Evolutionary conservation across 1,139 yeast species (phyloP), one percentile per base, ranked within the genome.

Genomic region (Scheffersomyces lignicola): DNA sequence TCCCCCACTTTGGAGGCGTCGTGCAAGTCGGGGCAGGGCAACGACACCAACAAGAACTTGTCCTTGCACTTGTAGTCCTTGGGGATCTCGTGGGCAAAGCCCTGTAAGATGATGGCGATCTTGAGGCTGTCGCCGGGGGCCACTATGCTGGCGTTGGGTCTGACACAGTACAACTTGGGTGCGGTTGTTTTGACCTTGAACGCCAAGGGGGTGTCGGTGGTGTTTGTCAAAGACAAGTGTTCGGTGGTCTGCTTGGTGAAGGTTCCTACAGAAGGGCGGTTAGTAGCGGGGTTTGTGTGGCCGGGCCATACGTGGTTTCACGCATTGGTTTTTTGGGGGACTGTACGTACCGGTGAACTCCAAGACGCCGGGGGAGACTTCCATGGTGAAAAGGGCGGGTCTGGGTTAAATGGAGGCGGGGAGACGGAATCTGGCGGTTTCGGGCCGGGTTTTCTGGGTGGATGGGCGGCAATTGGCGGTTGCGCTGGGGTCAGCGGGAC

Each of bases 141-240:
- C 38, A 92, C 72, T 27, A 83, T 65, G 18, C 95, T 79, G 38
- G 97, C 94, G 60, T 90, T 92, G 41, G 98, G 98, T 64, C 96
- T 83, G 37, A 92, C 97, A 62, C 96, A 87, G 69, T 90, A 87
- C 59, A 88, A 74, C 61, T 87, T 90, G 40, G 99, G 99, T 10
- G 97, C 97, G 7, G 99, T 92, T 33, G 99, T 92, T 66, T 92
- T 94, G 55, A 94, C 97, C 69, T 94, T 94, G 73, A 88, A 92
- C 21, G 96, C 96, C 53, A 78, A 65, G 33, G 83, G 74, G 26
- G 79, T 66, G 21, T 65, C 58, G 16, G 87, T 64, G 38, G 78
- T 75, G 66, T 92, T 92, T 40, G 76, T 69, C 51, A 90, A 78
- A 35, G 75, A 68, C 54, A 88, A 76, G 45, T 75, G 69, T 56